Evolutionary conservation across 108 stramenopile genomes (phyloP).

Genomic region (Fistulifera pelliculosa): DNA sequence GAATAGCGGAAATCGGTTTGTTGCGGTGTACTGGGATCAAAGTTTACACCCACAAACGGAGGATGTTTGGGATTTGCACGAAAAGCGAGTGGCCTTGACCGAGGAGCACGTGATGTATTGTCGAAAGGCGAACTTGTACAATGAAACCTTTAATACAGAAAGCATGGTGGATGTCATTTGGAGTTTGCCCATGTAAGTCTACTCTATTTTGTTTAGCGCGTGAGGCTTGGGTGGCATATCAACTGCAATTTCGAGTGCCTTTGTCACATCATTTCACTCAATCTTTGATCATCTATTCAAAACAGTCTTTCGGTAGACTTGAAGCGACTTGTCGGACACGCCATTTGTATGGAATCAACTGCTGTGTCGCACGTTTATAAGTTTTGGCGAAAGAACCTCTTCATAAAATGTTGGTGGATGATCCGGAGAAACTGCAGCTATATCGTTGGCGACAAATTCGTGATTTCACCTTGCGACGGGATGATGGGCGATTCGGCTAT

Average conservation of each 20-base stretch:
- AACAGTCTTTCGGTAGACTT: slow-evolving; percentile 66
- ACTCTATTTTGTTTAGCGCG: too few species aligned
- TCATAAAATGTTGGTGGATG: slow-evolving; percentile 44
- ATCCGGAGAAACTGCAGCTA: slow-evolving; percentile 43
- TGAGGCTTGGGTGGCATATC: too few species aligned
- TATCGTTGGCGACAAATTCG: slow-evolving; percentile 84
- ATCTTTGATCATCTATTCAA: not conserved
- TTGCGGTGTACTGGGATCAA: slow-evolving; percentile 59
- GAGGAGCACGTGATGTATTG: slow-evolving; percentile 86
- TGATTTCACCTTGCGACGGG: slow-evolving; percentile 62
- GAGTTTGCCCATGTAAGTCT: slow-evolving; percentile 75
- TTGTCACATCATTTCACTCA: too few species aligned
- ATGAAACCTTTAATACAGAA: slow-evolving; percentile 73
- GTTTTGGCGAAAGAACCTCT: slow-evolving; percentile 56
- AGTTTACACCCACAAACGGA: slow-evolving; percentile 31
- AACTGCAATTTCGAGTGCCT: too few species aligned
- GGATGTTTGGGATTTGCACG: slow-evolving; percentile 51
- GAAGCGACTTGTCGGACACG: slow-evolving; percentile 60
- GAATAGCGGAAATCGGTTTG: slow-evolving; percentile 73
- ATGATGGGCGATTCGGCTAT: slow-evolving; percentile 68
- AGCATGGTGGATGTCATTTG: slow-evolving; percentile 79
- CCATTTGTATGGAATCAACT: slow-evolving; percentile 66
- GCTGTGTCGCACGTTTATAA: slow-evolving; percentile 52
- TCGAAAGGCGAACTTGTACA: slow-evolving; percentile 78
- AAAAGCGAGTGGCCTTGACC: slow-evolving; percentile 48